Base-by-base conservation (phyloP, 2,329 filamentous ascomycete species). In the Aspergillus puulaauensis region DNA sequence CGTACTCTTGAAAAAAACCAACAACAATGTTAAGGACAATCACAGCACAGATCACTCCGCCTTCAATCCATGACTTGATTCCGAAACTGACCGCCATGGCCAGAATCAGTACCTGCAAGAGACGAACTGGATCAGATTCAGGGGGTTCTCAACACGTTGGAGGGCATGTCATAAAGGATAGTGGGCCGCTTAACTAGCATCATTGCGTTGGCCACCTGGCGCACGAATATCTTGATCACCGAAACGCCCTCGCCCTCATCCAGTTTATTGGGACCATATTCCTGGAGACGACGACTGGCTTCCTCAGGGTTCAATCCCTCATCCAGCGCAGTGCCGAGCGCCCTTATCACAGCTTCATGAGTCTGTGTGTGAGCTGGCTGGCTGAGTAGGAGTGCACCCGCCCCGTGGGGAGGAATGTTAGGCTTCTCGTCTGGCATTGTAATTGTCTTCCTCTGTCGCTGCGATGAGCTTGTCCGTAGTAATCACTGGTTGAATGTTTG, bases 131-230 rank as follows among this genome's bases (percentile, higher is more conserved):
- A 54, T 54, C 52, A 54, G 52, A 54, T 43, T 54, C 52, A 40
- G 14, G 43, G 31, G 41, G 24, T 19, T 45, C 31, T 41, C 41
- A 54, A 54, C 27, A 31, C 27, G 27, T 9, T 31, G 27, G 27
- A 3, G 3, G 27, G 3, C 9, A 31, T 11, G 9, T 31, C 27
- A 31, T 9, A 4, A 31, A 31, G 27, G 27, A 31, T 31, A 31
- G 52, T 54, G 9, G 23, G 70, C 71, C 43, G 52, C 52, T 54
- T 68, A 71, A 87, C 87, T 71, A 90, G 71, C 62, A 84, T 89
- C 83, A 90, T 84, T n/a, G 86, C 86, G 71, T 90, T 90, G 58
- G 85, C 86, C 51, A 90, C 77, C 68, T 90, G 87, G 31, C 82
- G 79, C 50, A 89, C 75, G 24, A 90, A 74, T 59, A 90, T 89